Evolutionary conservation across 352 stramenopile genomes (phyloP), one percentile per base, ranked within the genome.

Genomic region (Phytopythium ostracodes): DNA sequence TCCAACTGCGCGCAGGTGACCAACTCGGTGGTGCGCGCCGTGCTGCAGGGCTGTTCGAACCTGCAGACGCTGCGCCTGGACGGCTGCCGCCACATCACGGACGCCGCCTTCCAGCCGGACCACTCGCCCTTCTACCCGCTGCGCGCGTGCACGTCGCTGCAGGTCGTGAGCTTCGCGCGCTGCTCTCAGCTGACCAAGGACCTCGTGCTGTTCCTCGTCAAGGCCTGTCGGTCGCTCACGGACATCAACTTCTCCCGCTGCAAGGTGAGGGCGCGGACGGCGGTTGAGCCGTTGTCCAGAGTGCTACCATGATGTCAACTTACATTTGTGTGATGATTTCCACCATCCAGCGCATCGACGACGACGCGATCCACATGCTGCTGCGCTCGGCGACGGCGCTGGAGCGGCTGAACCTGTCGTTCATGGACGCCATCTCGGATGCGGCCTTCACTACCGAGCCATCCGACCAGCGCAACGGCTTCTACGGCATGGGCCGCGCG

Each of bases 1-100:
- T 88, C 85, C 20, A 91, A 92, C 63, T 96, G 84, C 60, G 66
- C 75, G n/a, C 87, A 96, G 72, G 87, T 96, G 58, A 94, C 79
- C 68, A 96, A 94, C 70, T 84, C 84, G 7, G 84, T 96, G 53
- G 78, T 96, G 53, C 85, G 83, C 22, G 77, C 82, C 20, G 77
- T 94, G 56, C 66, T 96, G 35, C 87, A 93, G 56, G 84, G 84
- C 12, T 96, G 87, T 63, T 67, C 78, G 50, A 76, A 75, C 40
- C 70, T 96, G 50, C 83, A 94, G 72, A 87, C 77, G 40, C 68
- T 96, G 60, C 80, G 84, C n/a, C 69, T 96, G 42, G 87, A 93
- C 68, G 86, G 84, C 61, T 94, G 85, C 57, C 82, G 84, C 58
- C 85, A 94, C 68, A 91, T 94, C 71, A 96, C 87, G 0, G 87